Conservation (phyloP, 768 basidiomycete genomes). For the Tylopilus intermedius region DNA sequence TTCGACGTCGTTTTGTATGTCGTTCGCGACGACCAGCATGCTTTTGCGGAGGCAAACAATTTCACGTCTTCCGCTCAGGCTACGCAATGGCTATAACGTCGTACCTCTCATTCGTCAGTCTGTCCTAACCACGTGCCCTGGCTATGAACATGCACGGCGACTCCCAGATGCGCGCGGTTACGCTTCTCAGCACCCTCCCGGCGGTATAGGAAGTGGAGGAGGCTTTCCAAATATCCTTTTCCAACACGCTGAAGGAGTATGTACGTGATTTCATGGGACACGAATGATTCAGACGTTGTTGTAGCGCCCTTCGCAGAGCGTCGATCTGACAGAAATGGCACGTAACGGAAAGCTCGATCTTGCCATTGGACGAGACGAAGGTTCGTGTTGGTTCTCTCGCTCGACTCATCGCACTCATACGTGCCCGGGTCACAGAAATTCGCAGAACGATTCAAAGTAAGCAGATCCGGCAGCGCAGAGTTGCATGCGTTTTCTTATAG, state of each 20-base stretch:
- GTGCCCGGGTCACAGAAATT: constrained; percentile 52
- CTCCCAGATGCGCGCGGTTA: constrained; percentile 33
- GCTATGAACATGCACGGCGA: not conserved
- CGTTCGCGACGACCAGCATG: not conserved
- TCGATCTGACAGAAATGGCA: constrained; percentile 82
- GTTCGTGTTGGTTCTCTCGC: constrained; percentile 26
- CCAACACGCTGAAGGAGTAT: constrained; percentile 51
- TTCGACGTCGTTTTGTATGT: too few species aligned
- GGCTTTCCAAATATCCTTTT: constrained; percentile 55
- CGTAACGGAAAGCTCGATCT: constrained; percentile 84
- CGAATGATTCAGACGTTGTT: not conserved
- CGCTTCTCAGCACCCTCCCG: constrained; percentile 44
- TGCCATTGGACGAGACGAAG: constrained; percentile 84
- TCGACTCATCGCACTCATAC: not conserved
- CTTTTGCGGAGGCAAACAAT: constrained; percentile 5
- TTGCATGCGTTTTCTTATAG: not conserved
- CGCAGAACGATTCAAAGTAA: constrained; percentile 85
- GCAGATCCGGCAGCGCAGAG: constrained; percentile 16
- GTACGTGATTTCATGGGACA: constrained; percentile 42
- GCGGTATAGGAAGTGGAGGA: constrained; percentile 30
- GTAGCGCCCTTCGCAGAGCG: constrained; percentile 43
- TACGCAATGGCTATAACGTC: constrained; percentile 17
- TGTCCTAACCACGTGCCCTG: too few species aligned
- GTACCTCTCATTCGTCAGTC: constrained; percentile 1
- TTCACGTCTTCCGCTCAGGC: constrained; percentile 16